Base-by-base conservation (phyloP, 1,284 basidiomycete genomes). In the Pseudozyma flocculosa region DNA sequence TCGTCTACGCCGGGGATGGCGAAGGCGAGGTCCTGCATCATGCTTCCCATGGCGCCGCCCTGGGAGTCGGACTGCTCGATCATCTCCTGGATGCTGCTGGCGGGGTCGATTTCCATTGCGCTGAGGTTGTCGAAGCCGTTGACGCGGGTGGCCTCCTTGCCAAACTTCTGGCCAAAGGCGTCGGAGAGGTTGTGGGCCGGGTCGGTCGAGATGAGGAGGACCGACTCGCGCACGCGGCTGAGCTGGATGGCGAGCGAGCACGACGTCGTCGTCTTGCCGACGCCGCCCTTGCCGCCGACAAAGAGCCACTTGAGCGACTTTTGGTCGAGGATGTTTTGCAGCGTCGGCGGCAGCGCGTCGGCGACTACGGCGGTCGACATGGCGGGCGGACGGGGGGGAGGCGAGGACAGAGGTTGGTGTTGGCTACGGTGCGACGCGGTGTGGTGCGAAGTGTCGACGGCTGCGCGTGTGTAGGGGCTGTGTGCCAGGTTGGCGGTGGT, bases 71-170 rank as follows among this genome's bases (percentile, higher is more conserved):
- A 94, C 76, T 91, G 87, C 77, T 97, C 94, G 39, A 98, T 90
- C 94, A 98, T 97, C 82, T 98, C 94, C 80, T 98, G 92, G 70
- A 98, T 89, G 38, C 90, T 88, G 68, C 90, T 90, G 51, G 90
- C 94, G 7, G 94, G 94, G 81, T 99, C 94, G 78, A 99, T 98
- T 82, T 99, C 94, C 94, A 99, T 99, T 0, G 95, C 94, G 74
- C 81, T 94, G 38, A 99, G 84, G 81, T 99, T 99, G 68, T 90
- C 86, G 70, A 97, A 97, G 4, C 95, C 94, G 73, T 96, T 97
- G 48, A 98, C 95, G 80, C 90, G 90, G n/a, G 93, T 98, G 30
- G 94, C 94, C 79, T 99, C 95, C 78, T 97, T 97, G 61, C 90
- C 92, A 80, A 99, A 98, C 82, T 99, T 98, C 78, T 99, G 94